These are phyloP conservation scores for Pichia sp. DNA, from an alignment of 1,139 yeast genomes.

Conservation along the genomic window DNA sequence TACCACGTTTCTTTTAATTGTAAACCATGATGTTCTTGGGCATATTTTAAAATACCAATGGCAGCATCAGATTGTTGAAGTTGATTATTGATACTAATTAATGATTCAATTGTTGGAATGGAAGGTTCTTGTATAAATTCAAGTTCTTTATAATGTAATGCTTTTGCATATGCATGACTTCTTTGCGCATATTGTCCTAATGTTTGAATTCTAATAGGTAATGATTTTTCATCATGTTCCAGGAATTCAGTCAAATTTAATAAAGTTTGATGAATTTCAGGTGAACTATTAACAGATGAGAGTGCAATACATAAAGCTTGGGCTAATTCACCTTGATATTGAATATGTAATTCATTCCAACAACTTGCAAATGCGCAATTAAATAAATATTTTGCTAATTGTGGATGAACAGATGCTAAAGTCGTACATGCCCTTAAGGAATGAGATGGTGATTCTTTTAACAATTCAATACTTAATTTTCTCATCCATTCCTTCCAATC, in stretches of 20 bases:
- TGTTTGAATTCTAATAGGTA: slow-evolving; percentile 85
- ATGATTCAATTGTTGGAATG: slow-evolving; percentile 85
- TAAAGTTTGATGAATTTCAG: slow-evolving; percentile 88
- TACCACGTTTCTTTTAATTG: slow-evolving; percentile 97
- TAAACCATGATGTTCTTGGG: slow-evolving; percentile 86
- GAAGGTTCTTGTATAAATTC: slow-evolving; percentile 93
- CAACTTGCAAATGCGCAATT: slow-evolving; percentile 95
- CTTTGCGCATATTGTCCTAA: slow-evolving; percentile 90
- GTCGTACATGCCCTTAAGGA: slow-evolving; percentile 92
- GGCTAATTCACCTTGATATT: slow-evolving; percentile 84
- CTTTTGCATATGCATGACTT: slow-evolving; percentile 97
- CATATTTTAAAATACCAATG: slow-evolving; percentile 90
- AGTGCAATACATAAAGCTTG: slow-evolving; percentile 81
- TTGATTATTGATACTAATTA: slow-evolving; percentile 89
- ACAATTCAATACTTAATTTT: slow-evolving; percentile 72
- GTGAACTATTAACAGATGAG: slow-evolving; percentile 87
- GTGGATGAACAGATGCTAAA: slow-evolving; percentile 81
- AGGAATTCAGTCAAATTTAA: slow-evolving; percentile 89
- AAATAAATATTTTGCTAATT: slow-evolving; percentile 84
- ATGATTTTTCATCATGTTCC: slow-evolving; percentile 95
- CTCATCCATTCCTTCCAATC: slow-evolving; percentile 99
- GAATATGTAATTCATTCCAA: slow-evolving; percentile 91
- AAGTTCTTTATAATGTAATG: slow-evolving; percentile 88
- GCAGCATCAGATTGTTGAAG: slow-evolving; percentile 97
- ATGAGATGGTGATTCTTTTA: slow-evolving; percentile 92